A percentile compares a stretch with the other conserved stretches of the same genome.
These are phyloP conservation scores for Rhododendron williamsianum DNA, from an alignment of 148 eudicot genomes.

Conservation along the genomic window DNA sequence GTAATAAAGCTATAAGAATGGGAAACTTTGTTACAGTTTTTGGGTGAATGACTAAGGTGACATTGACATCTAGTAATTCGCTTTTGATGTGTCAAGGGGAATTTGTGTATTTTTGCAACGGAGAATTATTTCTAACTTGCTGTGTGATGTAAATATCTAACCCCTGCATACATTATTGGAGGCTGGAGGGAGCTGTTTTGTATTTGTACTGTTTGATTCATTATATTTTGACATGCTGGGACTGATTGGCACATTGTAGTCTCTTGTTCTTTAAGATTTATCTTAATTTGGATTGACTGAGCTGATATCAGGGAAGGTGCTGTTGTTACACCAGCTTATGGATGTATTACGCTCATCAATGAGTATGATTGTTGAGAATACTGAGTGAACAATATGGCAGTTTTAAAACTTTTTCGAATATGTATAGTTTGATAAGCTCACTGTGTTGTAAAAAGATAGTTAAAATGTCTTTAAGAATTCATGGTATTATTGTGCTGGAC, in stretches of 20 bases:
- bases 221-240: not conserved
- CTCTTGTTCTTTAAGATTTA: not conserved
- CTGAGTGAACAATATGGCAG: not conserved
- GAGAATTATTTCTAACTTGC: too few relatives aligned
- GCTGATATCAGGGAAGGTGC: not conserved
- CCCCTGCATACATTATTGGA: not conserved
- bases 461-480: not conserved
- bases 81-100: not conserved
- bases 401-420: not conserved
- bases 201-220: not conserved
- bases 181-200: not conserved
- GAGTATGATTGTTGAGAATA: not conserved
- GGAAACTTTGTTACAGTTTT: not conserved
- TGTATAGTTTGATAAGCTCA: not conserved
- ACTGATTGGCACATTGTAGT: not conserved
- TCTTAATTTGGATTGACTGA: not conserved
- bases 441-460: not conserved
- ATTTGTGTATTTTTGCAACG: not conserved
- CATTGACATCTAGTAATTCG: not conserved
- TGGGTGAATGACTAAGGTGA: not conserved
- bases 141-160: not conserved
- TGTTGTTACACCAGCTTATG: not conserved
- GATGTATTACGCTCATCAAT: not conserved
- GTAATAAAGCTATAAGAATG: not conserved
- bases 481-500: not conserved